These are phyloP conservation scores for Eucalyptus erythrocorys DNA, from an alignment of 345 rosid genomes.

Conservation along the genomic window DNA sequence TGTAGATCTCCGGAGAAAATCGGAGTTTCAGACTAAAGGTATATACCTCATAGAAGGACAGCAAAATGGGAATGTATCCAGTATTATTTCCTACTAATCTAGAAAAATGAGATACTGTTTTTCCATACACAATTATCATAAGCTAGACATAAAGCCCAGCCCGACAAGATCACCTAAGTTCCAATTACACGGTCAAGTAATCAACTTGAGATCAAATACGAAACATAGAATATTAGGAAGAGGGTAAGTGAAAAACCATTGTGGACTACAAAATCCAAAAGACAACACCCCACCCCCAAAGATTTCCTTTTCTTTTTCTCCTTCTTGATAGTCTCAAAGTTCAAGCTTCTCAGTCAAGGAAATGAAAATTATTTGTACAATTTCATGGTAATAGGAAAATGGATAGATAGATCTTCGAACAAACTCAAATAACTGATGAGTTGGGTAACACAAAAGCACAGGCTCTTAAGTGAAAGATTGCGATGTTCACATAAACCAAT, in stretches of 20 bases:
- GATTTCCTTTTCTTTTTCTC: neutral
- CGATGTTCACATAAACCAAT: neutral
- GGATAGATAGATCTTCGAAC: neutral
- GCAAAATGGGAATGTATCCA: neutral
- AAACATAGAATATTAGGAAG: neutral
- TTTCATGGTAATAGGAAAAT: too few relatives aligned
- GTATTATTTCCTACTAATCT: neutral
- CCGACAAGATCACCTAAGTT: neutral
- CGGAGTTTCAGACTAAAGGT: too few relatives aligned
- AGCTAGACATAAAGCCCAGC: neutral
- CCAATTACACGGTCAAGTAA: neutral
- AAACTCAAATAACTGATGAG: neutral
- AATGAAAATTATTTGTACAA: neutral
- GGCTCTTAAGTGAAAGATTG: neutral
- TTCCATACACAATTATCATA: neutral
- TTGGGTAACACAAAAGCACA: neutral
- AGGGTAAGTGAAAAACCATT: neutral
- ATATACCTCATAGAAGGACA: neutral
- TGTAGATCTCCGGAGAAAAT: neutral
- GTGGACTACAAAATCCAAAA: neutral
- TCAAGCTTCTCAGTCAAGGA: neutral
- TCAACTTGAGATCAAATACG: neutral
- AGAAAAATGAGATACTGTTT: neutral
- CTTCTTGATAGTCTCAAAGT: neutral
- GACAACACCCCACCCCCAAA: neutral